These are phyloP conservation scores for Isatis lusitanica DNA, from an alignment of 441 rosid species.

Conservation along the genomic window DNA sequence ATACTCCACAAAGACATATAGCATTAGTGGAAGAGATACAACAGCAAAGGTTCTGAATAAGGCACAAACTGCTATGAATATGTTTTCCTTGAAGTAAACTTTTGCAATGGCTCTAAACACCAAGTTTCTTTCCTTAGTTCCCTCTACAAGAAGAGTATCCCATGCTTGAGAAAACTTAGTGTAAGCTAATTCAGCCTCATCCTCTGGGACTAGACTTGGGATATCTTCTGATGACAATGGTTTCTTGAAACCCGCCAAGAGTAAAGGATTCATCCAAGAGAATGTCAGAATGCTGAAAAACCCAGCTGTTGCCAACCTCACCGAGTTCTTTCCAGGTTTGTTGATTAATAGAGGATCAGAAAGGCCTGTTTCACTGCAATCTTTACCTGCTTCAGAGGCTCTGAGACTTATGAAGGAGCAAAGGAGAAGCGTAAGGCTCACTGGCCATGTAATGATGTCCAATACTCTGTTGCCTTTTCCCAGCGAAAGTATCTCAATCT, in stretches of 20 bases:
- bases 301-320: conserved; percentile 42
- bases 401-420: conserved; percentile 50
- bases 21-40: conserved; percentile 64
- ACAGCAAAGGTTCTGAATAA: conserved; percentile 61
- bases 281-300: conserved; percentile 63
- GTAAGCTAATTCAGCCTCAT: conserved; percentile 64
- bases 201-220: conserved; percentile 61
- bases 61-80: conserved; percentile 50
- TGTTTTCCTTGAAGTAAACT: conserved; percentile 67
- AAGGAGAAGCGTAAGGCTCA: conserved; percentile 52
- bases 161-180: conserved; percentile 58
- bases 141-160: conserved; percentile 47
- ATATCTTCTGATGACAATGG: conserved; percentile 64
- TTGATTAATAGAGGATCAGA: conserved; percentile 50
- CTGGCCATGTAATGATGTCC: conserved; percentile 50
- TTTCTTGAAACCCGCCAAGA: conserved; percentile 59
- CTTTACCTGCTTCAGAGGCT: conserved; percentile 24
- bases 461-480: conserved; percentile 37
- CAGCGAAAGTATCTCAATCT: conserved; percentile 39
- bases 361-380: conserved; percentile 31
- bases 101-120: conserved; percentile 51
- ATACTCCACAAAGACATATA: conserved; percentile 70
- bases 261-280: conserved; percentile 81
- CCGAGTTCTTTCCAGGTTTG: conserved; percentile 31
- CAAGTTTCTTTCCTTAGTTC: conserved; percentile 44